Conservation (phyloP, 306 rosid species). For the Cucumis melo region DNA sequence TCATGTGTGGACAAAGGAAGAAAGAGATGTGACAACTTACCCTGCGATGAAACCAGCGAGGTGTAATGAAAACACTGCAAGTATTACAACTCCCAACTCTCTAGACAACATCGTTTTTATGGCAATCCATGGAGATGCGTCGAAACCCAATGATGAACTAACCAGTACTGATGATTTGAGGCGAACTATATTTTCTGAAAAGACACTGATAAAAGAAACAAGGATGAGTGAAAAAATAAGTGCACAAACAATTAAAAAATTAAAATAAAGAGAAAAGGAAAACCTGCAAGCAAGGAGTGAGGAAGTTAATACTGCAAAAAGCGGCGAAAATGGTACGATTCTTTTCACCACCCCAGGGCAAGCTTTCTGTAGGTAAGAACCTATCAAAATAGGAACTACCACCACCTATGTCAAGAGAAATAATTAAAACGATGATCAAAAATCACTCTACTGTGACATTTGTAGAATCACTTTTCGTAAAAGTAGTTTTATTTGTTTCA, state of each 20-base stretch:
- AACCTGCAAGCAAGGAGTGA: slow-evolving; percentile 39
- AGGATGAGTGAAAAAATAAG: not conserved
- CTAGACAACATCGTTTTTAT: slow-evolving; percentile 10
- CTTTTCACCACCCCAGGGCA: slow-evolving; percentile 15
- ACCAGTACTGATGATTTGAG: slow-evolving; percentile 15
- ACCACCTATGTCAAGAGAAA: slow-evolving; percentile 16
- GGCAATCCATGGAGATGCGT: slow-evolving; percentile 9
- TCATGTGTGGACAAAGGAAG: not conserved
- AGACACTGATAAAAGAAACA: slow-evolving; percentile 8
- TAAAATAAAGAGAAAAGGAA: not conserved
- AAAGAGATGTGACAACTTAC: slow-evolving; percentile 6
- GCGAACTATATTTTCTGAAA: slow-evolving; percentile 21
- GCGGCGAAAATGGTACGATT: slow-evolving; percentile 21
- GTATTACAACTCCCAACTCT: slow-evolving; percentile 18
- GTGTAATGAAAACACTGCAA: slow-evolving; percentile 24
- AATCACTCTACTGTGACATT: too few relatives aligned
- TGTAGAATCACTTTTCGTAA: too few relatives aligned
- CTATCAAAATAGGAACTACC: slow-evolving; percentile 25
- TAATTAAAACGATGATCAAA: not conserved
- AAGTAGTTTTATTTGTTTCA: not conserved
- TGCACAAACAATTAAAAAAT: not conserved
- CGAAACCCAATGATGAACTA: slow-evolving; percentile 3
- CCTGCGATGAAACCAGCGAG: slow-evolving; percentile 24
- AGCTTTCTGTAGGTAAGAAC: slow-evolving; percentile 19
- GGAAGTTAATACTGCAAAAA: slow-evolving; percentile 27